Base-by-base conservation (phyloP, 2,329 filamentous ascomycete species). In the Epichloe sibirici region DNA sequence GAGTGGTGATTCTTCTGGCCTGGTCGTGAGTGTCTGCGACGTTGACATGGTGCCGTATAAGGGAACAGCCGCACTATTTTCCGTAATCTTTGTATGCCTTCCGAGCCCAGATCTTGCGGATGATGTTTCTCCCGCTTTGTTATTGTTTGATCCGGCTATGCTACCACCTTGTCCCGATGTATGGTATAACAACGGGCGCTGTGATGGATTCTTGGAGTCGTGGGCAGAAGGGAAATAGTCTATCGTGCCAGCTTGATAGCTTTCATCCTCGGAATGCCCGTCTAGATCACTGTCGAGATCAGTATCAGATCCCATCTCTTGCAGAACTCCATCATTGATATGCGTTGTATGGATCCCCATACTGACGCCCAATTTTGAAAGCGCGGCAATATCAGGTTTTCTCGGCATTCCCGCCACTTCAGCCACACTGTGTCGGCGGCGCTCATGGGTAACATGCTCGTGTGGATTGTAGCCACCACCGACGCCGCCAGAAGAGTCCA, bases 321-420 rank as follows among this genome's bases (percentile, higher is more conserved):
- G 71, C 4, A 87, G 71, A 11, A 85, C 76, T 25, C 81, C 77
- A 53, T 80, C 75, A 8, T 81, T 76, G 2, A 94, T 69, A 52
- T 82, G 81, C 57, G 90, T 85, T 3, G 87, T 90, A 57, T 83
- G 83, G 68, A 91, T 90, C 2, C 85, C 84, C 56, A 88, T 74
- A 57, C 74, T 86, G 23, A 87, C 74, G 3, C 83, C 83, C 47
- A 86, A 67, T 66, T 77, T 74, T 57, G 71, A 66, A 17, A 79
- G 63, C 15, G 69, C 66, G 4, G 72, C 72, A 23, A 79, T 72
- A 0, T 71, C 82, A 1, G 81, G 78, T 52, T 77, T 81, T 54
- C 75, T 77, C 1, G 87, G 75, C 39, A 88, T 71, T 53, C 77
- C 81, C 31, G 76, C 72, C 23, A 89, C 66, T 25, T 83, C 79